Evolutionary conservation across 371 early-diverging fungal species (phyloP).

Genomic region (Lichtheimia corymbifera): DNA sequence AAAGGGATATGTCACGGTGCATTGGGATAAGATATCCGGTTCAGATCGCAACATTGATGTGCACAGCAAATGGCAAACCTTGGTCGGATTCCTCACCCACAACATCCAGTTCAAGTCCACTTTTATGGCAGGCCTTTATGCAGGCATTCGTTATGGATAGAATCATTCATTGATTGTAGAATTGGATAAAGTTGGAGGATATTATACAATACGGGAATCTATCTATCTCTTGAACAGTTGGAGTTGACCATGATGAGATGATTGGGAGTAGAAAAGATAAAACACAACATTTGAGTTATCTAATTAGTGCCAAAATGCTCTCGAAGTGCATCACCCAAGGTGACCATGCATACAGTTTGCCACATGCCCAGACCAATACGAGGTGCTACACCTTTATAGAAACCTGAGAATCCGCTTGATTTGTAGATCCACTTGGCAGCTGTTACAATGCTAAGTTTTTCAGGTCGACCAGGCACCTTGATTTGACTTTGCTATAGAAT

Average conservation of each 20-base stretch:
- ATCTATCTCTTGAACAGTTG: too few species aligned
- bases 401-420: slow-evolving; percentile 85
- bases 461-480: slow-evolving; percentile 80
- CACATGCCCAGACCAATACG: slow-evolving; percentile 90
- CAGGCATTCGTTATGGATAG: slow-evolving; percentile 57
- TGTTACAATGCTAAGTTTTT: slow-evolving; percentile 79
- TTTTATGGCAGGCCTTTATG: slow-evolving; percentile 53
- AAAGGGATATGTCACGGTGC: slow-evolving; percentile 55
- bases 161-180: background rate
- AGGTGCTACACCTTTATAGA: slow-evolving; percentile 93
- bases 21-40: slow-evolving; percentile 56
- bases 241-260: background rate
- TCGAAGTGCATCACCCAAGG: slow-evolving; percentile 72
- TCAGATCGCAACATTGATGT: slow-evolving; percentile 39
- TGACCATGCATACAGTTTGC: slow-evolving; percentile 96
- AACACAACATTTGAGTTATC: background rate
- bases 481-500: slow-evolving; percentile 65
- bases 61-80: slow-evolving; percentile 40
- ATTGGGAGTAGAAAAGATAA: background rate
- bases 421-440: slow-evolving; percentile 90
- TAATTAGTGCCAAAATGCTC: slow-evolving; percentile 15
- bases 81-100: slow-evolving; percentile 50
- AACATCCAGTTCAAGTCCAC: slow-evolving; percentile 65
- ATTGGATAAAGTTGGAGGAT: too few species aligned
- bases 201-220: too few species aligned